Conservation (phyloP, 345 rosid species). For the Corymbia maculata region DNA sequence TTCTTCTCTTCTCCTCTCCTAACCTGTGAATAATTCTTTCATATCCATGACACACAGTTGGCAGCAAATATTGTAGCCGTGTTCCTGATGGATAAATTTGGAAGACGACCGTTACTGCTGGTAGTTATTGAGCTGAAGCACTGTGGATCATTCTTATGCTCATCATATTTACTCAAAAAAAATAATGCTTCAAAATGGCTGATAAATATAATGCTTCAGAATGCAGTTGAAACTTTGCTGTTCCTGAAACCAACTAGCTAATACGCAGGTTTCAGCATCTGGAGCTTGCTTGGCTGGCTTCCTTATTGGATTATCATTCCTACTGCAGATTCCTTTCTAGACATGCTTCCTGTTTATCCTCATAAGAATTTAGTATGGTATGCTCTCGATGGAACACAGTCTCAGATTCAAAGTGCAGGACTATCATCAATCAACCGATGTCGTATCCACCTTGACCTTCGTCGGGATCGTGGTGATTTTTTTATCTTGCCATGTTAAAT, state of each 20-base stretch:
- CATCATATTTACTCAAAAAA: neutral
- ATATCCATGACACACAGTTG: neutral
- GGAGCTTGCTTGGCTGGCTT: slow-evolving; percentile 25
- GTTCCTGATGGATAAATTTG: slow-evolving; percentile 9
- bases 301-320: slow-evolving; percentile 34
- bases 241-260: neutral
- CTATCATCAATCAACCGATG: neutral
- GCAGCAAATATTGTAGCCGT: slow-evolving; percentile 12
- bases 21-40: neutral
- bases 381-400: neutral
- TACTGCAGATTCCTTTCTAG: slow-evolving; percentile 22
- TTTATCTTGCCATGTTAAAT: neutral
- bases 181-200: neutral
- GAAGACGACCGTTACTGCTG: slow-evolving; percentile 18
- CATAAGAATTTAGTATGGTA: neutral
- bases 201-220: neutral
- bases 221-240: neutral
- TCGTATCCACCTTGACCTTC: slow-evolving; percentile 9
- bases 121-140: neutral
- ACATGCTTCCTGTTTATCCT: neutral
- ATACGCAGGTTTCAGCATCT: slow-evolving; percentile 19
- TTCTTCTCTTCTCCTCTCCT: neutral
- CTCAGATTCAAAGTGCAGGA: neutral
- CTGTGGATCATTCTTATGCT: neutral
- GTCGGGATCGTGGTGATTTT: slow-evolving; percentile 26